phyloP scores from a whole-genome alignment of 192 early-diverging fungal genomes.

The Pilobolus umbonatus region DNA sequence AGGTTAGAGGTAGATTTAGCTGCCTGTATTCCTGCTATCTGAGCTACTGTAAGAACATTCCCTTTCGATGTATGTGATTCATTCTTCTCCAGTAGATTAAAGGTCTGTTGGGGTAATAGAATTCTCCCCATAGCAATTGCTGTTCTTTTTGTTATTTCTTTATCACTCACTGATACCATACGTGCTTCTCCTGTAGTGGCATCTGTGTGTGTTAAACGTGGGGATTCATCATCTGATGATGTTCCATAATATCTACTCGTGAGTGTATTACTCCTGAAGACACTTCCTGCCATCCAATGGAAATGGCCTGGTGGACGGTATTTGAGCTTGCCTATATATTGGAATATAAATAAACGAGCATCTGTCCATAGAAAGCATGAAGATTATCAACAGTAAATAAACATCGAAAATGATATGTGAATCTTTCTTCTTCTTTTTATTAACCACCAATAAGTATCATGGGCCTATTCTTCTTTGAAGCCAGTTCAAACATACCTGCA shows the following conservation, averaged over 20 bases:
- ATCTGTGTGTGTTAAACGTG: slow-evolving; percentile 73
- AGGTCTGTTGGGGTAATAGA: slow-evolving; percentile 60
- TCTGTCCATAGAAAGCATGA: slow-evolving; percentile 5
- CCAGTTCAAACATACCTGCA: slow-evolving; percentile 86
- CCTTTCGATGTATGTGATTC: slow-evolving; percentile 57
- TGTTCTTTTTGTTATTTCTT: slow-evolving; percentile 61
- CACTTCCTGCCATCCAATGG: neutral
- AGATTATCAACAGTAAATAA: neutral
- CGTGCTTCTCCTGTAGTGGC: slow-evolving; percentile 61
- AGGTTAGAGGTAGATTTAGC: slow-evolving; percentile 79
- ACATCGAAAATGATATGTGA: neutral
- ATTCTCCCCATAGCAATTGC: slow-evolving; percentile 75
- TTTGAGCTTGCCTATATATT: too few relatives aligned
- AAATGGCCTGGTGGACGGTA: too few relatives aligned
- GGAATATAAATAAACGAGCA: too few relatives aligned
- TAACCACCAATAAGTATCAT: slow-evolving; percentile 96
- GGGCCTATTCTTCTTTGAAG: slow-evolving; percentile 80
- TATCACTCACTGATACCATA: slow-evolving; percentile 87
- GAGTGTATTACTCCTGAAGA: too few relatives aligned
- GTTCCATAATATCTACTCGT: too few relatives aligned
- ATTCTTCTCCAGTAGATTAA: slow-evolving; percentile 59
- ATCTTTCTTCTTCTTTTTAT: neutral
- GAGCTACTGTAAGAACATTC: slow-evolving; percentile 82
- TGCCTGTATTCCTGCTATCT: slow-evolving; percentile 86
- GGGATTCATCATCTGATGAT: neutral